Conservation (phyloP, 1,139 yeast species). For the Suhomyces wounanorum region DNA sequence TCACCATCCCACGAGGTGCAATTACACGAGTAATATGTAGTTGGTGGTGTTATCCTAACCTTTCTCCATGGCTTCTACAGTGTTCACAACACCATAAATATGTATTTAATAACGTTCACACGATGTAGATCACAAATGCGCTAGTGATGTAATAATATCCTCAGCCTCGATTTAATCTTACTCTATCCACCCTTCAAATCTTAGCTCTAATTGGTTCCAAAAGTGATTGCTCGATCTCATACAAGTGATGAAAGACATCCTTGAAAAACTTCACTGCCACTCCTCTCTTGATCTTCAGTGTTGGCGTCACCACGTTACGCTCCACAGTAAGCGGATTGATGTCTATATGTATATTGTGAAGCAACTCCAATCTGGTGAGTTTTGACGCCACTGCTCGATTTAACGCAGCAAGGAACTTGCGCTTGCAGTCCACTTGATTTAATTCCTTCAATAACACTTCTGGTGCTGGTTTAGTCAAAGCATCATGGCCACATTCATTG, state of each 20-base stretch:
- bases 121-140: no score
- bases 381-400: conserved; percentile 28
- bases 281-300: conserved; percentile 43
- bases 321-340: conserved; percentile 44
- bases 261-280: conserved; percentile 36
- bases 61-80: no score
- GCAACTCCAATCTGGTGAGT: conserved; percentile 39
- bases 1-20: no score
- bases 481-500: conserved; percentile 19
- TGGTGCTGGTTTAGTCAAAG: conserved; percentile 10
- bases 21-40: no score
- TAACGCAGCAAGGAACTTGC: conserved; percentile 27
- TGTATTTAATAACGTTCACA: no score
- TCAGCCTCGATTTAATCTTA: no score
- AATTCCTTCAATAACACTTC: conserved; percentile 28
- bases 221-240: conserved; percentile 20
- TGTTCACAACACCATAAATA: no score
- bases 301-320: conserved; percentile 44
- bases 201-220: conserved; percentile 3
- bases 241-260: conserved; percentile 17
- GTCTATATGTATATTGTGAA: conserved; percentile 38
- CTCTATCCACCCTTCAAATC: not conserved
- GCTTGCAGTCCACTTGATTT: conserved; percentile 30
- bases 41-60: no score
- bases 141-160: no score